These are phyloP conservation scores for Sugiyamaella japonica DNA, from an alignment of 1,139 yeast genomes.

Conservation along the genomic window DNA sequence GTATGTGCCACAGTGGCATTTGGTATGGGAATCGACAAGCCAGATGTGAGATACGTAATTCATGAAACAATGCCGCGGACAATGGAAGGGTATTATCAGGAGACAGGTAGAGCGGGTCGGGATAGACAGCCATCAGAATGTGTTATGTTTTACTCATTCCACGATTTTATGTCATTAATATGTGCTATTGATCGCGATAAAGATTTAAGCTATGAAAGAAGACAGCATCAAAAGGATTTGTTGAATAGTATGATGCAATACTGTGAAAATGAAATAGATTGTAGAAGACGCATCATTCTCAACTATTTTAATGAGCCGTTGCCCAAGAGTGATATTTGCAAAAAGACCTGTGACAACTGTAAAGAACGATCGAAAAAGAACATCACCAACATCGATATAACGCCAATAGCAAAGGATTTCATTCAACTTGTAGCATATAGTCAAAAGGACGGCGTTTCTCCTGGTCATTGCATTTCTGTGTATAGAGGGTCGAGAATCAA, in stretches of 20 bases:
- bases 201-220: constrained; percentile 43
- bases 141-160: constrained; percentile 73
- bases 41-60: constrained; percentile 88
- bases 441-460: constrained; percentile 64
- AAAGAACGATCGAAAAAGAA: constrained; percentile 47
- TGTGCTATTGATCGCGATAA: constrained; percentile 35
- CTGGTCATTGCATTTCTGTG: constrained; percentile 78
- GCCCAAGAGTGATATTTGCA: constrained; percentile 59
- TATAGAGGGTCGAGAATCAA: constrained; percentile 71
- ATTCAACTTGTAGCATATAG: constrained; percentile 58
- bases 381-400: constrained; percentile 65
- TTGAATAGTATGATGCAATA: constrained; percentile 84
- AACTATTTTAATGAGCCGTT: constrained; percentile 87
- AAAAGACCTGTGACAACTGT: constrained; percentile 85
- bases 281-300: constrained; percentile 83
- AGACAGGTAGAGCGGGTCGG: constrained; percentile 98
- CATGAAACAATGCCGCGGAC: constrained; percentile 90
- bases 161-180: constrained; percentile 50
- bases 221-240: constrained; percentile 75
- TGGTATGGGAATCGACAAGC: constrained; percentile 98
- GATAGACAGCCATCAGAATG: constrained; percentile 85
- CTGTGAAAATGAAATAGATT: constrained; percentile 88
- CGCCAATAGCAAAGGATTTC: constrained; percentile 60
- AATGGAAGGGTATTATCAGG: constrained; percentile 94
- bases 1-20: constrained; percentile 97